Evolutionary conservation across 2,329 filamentous ascomycete species (phyloP), one percentile per base, ranked within the genome.

Genomic region (Botrytis paeoniae): DNA sequence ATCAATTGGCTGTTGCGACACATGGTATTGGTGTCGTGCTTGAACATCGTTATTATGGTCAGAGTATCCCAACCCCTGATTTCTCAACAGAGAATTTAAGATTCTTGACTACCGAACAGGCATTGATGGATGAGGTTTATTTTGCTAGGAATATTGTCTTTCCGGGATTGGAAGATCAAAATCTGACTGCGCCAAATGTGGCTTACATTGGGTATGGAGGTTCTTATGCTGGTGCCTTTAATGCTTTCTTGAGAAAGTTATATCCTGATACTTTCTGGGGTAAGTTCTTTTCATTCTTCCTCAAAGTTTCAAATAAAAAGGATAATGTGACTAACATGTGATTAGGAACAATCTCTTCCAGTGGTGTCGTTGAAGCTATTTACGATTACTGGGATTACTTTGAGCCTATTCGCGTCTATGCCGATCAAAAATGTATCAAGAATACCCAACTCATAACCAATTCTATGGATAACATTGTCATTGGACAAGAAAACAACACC

Each of bases 11-110:
- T 5, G 84, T 91, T 77, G 91, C 91, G 0, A 93, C 92, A 0
- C 84, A 89, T 73, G 94, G 94, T 1, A 83, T 97, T 39, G 93
- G 91, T 4, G 91, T 97, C 3, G 88, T 97, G 64, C 86, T 97
- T 4, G 94, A 97, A 83, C 94, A 97, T 79, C 89, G 94, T 43
- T 97, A 97, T 85, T 97, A 97, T 79, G 94, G 94, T 72, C 86
- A 85, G 20, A 95, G 92, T 80, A 90, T 91, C 71, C 93, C 93
- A 0, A 88, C 88, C 0, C 81, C 85, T 1, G 87, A 95, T 78
- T 85, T 95, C 32, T 87, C 87, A 0, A 91, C 89, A 0, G 83
- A 92, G 79, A 95, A 88, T 77, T 83, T 97, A 75, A 90, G 94
- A 4, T 97, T 96, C 84, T 84, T 97, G 78, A 91, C 92, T 0